Evolutionary conservation across 257 asterid species (phyloP).

Genomic region (Apocynum venetum): DNA sequence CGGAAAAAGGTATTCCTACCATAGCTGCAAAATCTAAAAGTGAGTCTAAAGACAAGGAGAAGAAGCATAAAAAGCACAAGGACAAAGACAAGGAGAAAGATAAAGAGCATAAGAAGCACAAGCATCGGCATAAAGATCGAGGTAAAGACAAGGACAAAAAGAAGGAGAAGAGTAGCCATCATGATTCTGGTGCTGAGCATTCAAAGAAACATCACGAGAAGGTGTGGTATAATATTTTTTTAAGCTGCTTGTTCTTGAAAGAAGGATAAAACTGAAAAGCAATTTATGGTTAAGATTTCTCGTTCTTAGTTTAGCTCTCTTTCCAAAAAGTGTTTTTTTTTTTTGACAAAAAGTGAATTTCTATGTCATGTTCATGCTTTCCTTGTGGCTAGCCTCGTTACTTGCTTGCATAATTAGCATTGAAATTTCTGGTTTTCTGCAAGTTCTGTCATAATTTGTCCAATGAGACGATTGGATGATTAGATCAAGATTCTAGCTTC

Average conservation of each 20-base stretch:
- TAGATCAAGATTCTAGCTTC: neutral
- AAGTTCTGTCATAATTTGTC: neutral
- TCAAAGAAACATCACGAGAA: constrained; percentile 78
- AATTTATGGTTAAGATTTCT: neutral
- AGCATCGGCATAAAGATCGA: constrained; percentile 94
- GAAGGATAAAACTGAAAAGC: neutral
- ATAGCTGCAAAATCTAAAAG: constrained; percentile 70
- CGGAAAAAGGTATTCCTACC: constrained; percentile 92
- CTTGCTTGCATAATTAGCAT: neutral
- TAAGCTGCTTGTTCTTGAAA: constrained; percentile 20
- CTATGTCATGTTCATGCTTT: neutral
- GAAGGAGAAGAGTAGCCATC: constrained; percentile 73
- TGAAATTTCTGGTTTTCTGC: neutral
- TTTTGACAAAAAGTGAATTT: neutral
- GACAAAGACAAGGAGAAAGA: constrained; percentile 73
- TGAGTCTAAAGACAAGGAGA: constrained; percentile 87
- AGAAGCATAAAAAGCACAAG: constrained; percentile 87
- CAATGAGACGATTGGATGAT: neutral
- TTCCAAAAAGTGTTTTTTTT: neutral
- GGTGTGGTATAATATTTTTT: constrained; percentile 38
- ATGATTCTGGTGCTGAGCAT: constrained; percentile 81
- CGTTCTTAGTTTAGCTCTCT: neutral
- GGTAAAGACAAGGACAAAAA: constrained; percentile 90
- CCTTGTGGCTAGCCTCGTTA: neutral
- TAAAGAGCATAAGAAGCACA: constrained; percentile 90